Evolutionary conservation across 352 stramenopile genomes (phyloP).

Genomic region (Aphanomyces invadans): DNA sequence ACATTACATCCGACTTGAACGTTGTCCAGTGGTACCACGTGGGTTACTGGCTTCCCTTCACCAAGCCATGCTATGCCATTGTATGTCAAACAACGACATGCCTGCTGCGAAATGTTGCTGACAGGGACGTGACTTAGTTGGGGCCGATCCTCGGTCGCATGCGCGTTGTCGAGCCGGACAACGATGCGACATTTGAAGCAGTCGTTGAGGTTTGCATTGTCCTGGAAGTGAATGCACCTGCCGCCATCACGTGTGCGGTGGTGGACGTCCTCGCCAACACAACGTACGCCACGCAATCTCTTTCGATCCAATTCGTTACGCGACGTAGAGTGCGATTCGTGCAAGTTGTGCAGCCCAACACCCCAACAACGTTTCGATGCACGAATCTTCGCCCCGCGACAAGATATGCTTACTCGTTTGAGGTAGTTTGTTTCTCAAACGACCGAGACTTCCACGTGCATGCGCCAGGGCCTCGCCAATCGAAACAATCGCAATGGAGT

Average conservation of each 20-base stretch:
- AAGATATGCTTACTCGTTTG: slow-evolving; percentile 62
- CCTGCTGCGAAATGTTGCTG: too few species aligned
- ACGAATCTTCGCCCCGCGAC: slow-evolving; percentile 38
- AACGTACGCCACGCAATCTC: slow-evolving; percentile 25
- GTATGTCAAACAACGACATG: not conserved
- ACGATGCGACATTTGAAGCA: not conserved
- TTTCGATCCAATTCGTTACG: too few species aligned
- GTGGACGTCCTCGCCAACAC: slow-evolving; percentile 53
- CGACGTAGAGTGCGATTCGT: slow-evolving; percentile 30
- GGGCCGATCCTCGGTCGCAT: slow-evolving; percentile 16
- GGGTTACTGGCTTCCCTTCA: not conserved
- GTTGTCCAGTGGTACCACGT: not conserved
- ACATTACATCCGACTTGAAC: slow-evolving; percentile 9
- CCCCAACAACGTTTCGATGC: slow-evolving; percentile 45
- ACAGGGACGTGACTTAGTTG: not conserved
- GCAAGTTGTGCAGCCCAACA: slow-evolving; percentile 29
- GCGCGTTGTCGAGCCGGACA: not conserved
- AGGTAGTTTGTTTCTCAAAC: slow-evolving; percentile 28
- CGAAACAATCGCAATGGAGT: slow-evolving; percentile 37
- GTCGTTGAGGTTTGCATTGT: slow-evolving; percentile 42
- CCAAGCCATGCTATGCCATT: slow-evolving; percentile 1
- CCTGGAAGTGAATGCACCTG: slow-evolving; percentile 51
- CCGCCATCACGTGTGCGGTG: slow-evolving; percentile 48
- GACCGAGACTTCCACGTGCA: not conserved
- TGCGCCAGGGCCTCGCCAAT: slow-evolving; percentile 47